These are phyloP conservation scores for Ophiostoma piceae DNA, from an alignment of 2,329 filamentous ascomycete species.

Conservation along the genomic window DNA sequence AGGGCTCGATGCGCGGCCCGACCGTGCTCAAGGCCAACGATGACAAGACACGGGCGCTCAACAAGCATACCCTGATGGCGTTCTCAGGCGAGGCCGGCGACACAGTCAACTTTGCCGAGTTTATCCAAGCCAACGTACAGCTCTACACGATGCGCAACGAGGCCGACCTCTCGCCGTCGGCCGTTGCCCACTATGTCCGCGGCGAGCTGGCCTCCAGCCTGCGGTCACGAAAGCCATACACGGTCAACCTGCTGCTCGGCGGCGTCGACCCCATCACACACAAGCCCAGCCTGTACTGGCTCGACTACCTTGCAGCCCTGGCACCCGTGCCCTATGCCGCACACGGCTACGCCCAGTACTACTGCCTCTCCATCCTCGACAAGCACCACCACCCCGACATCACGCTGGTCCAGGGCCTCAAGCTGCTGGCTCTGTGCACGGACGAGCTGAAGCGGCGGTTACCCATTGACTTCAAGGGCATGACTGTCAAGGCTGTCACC, in stretches of 20 bases:
- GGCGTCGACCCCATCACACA: constrained; percentile 88
- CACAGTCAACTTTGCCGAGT: constrained; percentile 98
- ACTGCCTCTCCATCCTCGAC: constrained; percentile 94
- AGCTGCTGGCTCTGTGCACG: constrained; percentile 89
- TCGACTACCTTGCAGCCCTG: constrained; percentile 89
- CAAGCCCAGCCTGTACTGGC: constrained; percentile 91
- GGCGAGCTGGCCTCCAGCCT: constrained; percentile 87
- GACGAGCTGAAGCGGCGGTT: constrained; percentile 95
- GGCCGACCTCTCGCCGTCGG: constrained; percentile 81
- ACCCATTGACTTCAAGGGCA: constrained; percentile 98
- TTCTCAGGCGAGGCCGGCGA: constrained; percentile 96
- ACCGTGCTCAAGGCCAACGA: constrained; percentile 92
- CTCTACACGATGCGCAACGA: constrained; percentile 98
- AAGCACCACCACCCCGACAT: constrained; percentile 98
- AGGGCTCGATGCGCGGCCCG: constrained; percentile 95
- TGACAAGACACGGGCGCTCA: constrained; percentile 91
- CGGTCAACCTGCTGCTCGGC: constrained; percentile 90
- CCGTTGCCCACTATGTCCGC: constrained; percentile 87
- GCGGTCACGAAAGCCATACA: constrained; percentile 89
- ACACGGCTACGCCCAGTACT: constrained; percentile 99
- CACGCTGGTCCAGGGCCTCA: constrained; percentile 78
- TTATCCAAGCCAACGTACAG: constrained; percentile 96
- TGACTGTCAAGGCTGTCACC: constrained; percentile 88
- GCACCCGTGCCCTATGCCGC: constrained; percentile 90
- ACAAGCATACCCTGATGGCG: constrained; percentile 90